Conservation (phyloP, 805 yeast species). For the Diddensiella caesifluorescens region DNA sequence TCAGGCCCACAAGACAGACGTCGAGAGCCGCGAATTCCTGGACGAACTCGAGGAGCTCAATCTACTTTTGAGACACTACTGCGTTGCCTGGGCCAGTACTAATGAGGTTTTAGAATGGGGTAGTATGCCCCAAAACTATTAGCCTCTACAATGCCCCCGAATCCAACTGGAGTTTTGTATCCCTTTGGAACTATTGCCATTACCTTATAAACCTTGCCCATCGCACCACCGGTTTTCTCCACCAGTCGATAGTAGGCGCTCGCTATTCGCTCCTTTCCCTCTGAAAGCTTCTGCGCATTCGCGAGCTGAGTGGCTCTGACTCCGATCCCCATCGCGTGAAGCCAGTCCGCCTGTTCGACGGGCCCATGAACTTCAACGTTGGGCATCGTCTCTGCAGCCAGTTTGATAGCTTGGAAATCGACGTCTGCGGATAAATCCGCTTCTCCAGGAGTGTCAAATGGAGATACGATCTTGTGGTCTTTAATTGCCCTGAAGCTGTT, state of each 20-base stretch:
- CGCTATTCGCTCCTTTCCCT: constrained; percentile 48
- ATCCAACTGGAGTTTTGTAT: constrained; percentile 46
- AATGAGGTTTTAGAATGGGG: background rate
- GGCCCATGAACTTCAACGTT: constrained; percentile 46
- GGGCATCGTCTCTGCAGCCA: constrained; percentile 30
- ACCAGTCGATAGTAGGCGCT: constrained; percentile 59
- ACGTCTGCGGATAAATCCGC: constrained; percentile 83
- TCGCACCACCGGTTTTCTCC: constrained; percentile 51
- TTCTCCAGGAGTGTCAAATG: constrained; percentile 69
- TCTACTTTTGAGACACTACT: constrained; percentile 58
- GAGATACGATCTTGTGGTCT: constrained; percentile 67
- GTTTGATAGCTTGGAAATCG: constrained; percentile 59
- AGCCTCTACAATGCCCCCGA: constrained; percentile 36
- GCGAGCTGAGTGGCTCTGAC: constrained; percentile 50
- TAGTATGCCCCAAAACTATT: background rate
- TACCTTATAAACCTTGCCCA: constrained; percentile 77
- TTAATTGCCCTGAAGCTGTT: constrained; percentile 69
- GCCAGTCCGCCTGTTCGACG: constrained; percentile 72
- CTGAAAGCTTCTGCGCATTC: constrained; percentile 37
- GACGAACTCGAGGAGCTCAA: constrained; percentile 73
- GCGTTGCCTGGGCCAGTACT: constrained; percentile 36
- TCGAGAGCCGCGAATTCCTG: constrained; percentile 54
- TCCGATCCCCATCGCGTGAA: constrained; percentile 69
- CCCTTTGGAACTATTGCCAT: constrained; percentile 53
- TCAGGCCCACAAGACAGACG: constrained; percentile 38